Conservation (phyloP, 805 yeast genomes). For the Ogataea pignaliae region DNA sequence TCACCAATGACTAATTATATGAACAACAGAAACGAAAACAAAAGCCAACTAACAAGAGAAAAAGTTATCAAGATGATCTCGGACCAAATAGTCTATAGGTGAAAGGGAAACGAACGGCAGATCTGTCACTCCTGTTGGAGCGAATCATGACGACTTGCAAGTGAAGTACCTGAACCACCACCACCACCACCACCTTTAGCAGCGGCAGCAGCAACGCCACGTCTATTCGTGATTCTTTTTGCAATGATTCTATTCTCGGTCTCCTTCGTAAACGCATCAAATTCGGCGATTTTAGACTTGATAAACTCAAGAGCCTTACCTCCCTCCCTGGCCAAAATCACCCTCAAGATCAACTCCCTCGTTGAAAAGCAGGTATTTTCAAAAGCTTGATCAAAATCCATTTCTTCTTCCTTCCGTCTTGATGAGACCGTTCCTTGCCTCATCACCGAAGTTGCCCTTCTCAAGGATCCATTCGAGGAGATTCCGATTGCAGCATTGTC, state of each 20-base stretch:
- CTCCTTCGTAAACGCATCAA: conserved; percentile 4
- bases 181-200: no score
- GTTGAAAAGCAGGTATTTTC: conserved; percentile 5
- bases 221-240: conserved; percentile 7
- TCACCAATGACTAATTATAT: no score
- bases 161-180: no score
- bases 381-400: conserved; percentile 2
- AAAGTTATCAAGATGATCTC: no score
- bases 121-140: no score
- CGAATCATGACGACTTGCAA: no score
- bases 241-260: conserved; percentile 10
- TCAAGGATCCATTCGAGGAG: conserved; percentile 3
- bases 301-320: conserved; percentile 8
- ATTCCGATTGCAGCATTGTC: background rate
- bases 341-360: conserved; percentile 16
- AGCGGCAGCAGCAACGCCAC: background rate
- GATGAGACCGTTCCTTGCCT: conserved; percentile 12
- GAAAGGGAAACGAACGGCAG: no score
- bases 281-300: conserved; percentile 5
- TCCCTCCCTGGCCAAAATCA: conserved; percentile 15
- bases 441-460: conserved; percentile 13
- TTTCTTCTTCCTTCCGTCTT: conserved; percentile 7
- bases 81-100: no score
- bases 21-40: no score
- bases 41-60: no score